These are phyloP conservation scores for Fusarium sp. DNA, from an alignment of 2,329 filamentous ascomycete species.

Conservation along the genomic window DNA sequence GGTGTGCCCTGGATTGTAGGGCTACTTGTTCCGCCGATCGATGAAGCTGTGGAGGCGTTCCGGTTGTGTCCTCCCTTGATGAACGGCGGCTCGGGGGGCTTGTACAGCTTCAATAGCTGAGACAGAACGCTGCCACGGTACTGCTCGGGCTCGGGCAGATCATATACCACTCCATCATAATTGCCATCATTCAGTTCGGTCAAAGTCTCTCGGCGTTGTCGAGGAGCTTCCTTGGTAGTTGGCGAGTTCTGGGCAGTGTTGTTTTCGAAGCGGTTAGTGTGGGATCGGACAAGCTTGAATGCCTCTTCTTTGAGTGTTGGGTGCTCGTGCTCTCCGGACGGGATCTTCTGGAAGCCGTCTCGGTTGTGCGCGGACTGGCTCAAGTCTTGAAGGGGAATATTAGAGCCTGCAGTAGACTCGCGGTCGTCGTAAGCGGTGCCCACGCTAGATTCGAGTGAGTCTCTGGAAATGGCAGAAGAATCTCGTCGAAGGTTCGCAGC, in stretches of 20 bases:
- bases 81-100: conserved; percentile 46
- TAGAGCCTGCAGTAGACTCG: conserved; percentile 37
- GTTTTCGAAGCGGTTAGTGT: conserved; percentile 46
- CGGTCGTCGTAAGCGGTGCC: conserved; percentile 44
- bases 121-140: conserved; percentile 57
- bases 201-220: conserved; percentile 34
- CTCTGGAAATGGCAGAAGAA: conserved; percentile 47
- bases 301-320: conserved; percentile 47
- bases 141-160: conserved; percentile 51
- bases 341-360: conserved; percentile 35
- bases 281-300: conserved; percentile 54
- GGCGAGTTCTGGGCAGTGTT: conserved; percentile 15
- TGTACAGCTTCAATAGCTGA: conserved; percentile 58
- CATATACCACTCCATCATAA: conserved; percentile 52
- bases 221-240: conserved; percentile 21
- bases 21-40: conserved; percentile 45
- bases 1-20: conserved; percentile 49
- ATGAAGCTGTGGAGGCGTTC: conserved; percentile 40
- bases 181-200: conserved; percentile 51
- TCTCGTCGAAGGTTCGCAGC: conserved; percentile 52
- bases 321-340: conserved; percentile 17
- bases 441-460: conserved; percentile 51
- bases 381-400: conserved; percentile 48
- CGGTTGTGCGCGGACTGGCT: conserved; percentile 18
- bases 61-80: conserved; percentile 36